These are phyloP conservation scores for Phytophthora citricola DNA, from an alignment of 352 stramenopile species.

Conservation along the genomic window DNA sequence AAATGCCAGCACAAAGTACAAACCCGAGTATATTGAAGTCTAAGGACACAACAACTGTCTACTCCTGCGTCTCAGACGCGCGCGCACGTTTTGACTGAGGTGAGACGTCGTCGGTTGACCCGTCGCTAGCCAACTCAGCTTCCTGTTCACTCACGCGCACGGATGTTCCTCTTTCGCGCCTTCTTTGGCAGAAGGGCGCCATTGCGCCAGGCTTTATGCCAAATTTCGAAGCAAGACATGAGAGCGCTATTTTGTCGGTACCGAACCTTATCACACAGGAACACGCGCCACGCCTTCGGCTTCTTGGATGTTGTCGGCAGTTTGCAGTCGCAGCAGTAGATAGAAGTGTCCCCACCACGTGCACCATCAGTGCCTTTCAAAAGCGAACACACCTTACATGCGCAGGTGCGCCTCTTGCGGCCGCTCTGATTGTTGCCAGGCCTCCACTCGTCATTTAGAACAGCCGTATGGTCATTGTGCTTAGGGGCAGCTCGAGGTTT, in stretches of 20 bases:
- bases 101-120: too few relatives aligned
- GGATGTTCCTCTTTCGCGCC: too few relatives aligned
- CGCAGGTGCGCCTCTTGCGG: not conserved
- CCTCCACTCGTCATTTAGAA: not conserved
- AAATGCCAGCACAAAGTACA: too few relatives aligned
- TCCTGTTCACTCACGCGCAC: too few relatives aligned
- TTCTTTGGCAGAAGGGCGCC: not conserved
- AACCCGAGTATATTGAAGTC: too few relatives aligned
- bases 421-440: not conserved
- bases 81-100: too few relatives aligned
- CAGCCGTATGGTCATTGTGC: too few relatives aligned
- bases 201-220: slow-evolving; percentile 6
- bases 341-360: not conserved
- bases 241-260: slow-evolving; percentile 1
- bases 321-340: slow-evolving; percentile 12
- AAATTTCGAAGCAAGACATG: slow-evolving; percentile 13
- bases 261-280: slow-evolving; percentile 8
- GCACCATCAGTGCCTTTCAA: not conserved
- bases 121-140: too few relatives aligned
- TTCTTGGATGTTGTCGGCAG: not conserved
- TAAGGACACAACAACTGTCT: too few relatives aligned
- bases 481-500: not conserved
- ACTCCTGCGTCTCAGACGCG: too few relatives aligned
- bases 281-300: slow-evolving; percentile 6
- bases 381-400: not conserved